phyloP scores from a whole-genome alignment of 2,329 filamentous ascomycete genomes.

The Iodosphaeria phyllophila region DNA sequence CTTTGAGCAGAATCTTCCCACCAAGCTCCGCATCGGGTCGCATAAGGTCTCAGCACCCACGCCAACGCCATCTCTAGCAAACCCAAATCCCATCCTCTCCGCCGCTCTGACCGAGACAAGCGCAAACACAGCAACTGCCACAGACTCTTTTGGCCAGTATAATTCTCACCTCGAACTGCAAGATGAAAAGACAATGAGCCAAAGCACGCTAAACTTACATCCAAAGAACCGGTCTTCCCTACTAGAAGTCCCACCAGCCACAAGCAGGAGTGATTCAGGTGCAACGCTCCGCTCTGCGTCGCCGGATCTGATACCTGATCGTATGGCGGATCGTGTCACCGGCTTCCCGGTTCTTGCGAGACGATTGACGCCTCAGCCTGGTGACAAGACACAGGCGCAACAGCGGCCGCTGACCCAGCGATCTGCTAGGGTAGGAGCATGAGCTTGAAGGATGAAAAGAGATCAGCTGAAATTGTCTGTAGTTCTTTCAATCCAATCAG shows the following conservation, averaged over 20 bases:
- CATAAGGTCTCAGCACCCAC: no score
- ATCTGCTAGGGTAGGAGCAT: no score
- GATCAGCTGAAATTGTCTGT: no score
- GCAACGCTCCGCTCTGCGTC: conserved; percentile 35
- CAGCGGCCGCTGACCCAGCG: no score
- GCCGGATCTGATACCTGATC: conserved; percentile 41
- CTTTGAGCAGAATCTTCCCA: conserved; percentile 38
- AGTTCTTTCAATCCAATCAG: no score
- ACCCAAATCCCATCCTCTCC: conserved; percentile 14
- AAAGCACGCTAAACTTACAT: conserved; percentile 25
- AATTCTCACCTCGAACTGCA: no score
- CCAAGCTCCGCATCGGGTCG: conserved; percentile 34
- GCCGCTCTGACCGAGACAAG: conserved; percentile 23
- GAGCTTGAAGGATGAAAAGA: no score
- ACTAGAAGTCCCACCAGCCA: conserved; percentile 32
- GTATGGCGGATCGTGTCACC: conserved; percentile 40
- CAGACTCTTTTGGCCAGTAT: no score
- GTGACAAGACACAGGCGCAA: no score
- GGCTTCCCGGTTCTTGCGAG: conserved; percentile 24
- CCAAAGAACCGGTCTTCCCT: conserved; percentile 38
- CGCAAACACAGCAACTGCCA: conserved; percentile 11
- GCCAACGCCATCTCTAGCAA: no score
- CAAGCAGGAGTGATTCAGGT: no score
- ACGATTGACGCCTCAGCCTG: conserved; percentile 14
- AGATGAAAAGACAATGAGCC: no score